A percentile compares a stretch with the other conserved stretches of the same genome.
Evolutionary conservation across 1,139 yeast genomes (phyloP).

Genomic region (Casaregolazyma lundiana): DNA sequence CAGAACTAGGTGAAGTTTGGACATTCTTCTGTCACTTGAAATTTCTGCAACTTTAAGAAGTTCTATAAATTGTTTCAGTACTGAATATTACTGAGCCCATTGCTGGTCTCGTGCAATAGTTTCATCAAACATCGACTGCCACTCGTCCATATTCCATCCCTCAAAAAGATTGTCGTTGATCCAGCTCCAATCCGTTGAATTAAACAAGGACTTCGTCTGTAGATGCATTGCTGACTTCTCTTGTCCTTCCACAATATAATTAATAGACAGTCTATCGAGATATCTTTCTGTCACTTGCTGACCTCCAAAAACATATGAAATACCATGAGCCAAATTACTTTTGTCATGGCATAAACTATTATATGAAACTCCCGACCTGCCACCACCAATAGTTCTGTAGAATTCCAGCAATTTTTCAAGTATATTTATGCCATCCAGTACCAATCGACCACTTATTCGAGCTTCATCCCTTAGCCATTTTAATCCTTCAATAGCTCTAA

Average conservation of each 20-base stretch:
- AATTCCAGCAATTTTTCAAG: conserved; percentile 6
- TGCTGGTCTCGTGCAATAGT: background rate
- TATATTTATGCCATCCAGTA: conserved; percentile 5
- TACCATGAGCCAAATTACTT: conserved; percentile 7
- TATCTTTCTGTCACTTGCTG: conserved; percentile 9
- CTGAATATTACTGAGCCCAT: background rate
- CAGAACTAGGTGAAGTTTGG: background rate
- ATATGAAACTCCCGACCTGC: background rate
- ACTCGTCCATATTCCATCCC: conserved; percentile 9
- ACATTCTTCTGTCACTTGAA: too few species aligned
- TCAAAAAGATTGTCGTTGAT: conserved; percentile 9
- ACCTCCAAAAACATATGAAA: conserved; percentile 10
- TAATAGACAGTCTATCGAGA: conserved; percentile 8
- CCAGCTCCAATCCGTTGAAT: conserved; percentile 10
- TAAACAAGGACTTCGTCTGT: conserved; percentile 1
- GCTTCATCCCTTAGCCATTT: background rate
- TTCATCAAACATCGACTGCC: conserved; percentile 6
- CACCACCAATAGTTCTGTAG: conserved; percentile 1
- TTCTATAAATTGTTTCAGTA: too few species aligned
- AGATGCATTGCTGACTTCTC: background rate
- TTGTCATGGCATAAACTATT: conserved; percentile 3
- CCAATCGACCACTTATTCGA: background rate
- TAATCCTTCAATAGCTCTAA: conserved; percentile 3
- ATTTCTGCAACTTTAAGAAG: too few species aligned
- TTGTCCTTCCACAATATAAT: conserved; percentile 7